phyloP scores from a whole-genome alignment of 257 asterid species.

The Paulownia fortunei region DNA sequence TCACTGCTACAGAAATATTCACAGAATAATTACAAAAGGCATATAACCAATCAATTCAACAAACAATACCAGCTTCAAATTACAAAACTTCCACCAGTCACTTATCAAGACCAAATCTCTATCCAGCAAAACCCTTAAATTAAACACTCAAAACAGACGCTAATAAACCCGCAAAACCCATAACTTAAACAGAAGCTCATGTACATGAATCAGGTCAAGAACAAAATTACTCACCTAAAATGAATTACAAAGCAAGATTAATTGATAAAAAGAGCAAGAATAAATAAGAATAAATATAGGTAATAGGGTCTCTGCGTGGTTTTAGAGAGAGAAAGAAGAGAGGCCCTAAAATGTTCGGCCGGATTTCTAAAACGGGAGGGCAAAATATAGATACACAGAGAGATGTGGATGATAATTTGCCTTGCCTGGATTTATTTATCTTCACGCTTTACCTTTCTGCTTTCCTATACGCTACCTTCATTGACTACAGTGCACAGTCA shows the following conservation, averaged over 20 bases:
- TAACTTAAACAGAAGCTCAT: neutral
- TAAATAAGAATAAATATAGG: neutral
- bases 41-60: slow-evolving; percentile 16
- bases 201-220: slow-evolving; percentile 6
- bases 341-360: slow-evolving; percentile 20
- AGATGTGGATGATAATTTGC: slow-evolving; percentile 15
- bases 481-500: slow-evolving; percentile 22
- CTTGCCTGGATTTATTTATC: slow-evolving; percentile 7
- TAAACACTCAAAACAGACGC: neutral
- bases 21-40: neutral
- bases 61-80: neutral
- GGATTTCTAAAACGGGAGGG: neutral
- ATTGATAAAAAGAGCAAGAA: neutral
- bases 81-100: neutral
- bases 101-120: neutral
- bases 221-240: slow-evolving; percentile 19
- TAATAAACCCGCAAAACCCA: neutral
- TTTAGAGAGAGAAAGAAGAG: slow-evolving; percentile 11
- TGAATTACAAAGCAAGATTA: neutral
- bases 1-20: neutral
- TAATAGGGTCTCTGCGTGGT: neutral
- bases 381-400: neutral
- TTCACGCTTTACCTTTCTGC: slow-evolving; percentile 3
- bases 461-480: slow-evolving; percentile 5
- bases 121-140: neutral